phyloP scores from a whole-genome alignment of 1,139 yeast species.

The Debaryomyces subglobosus region DNA sequence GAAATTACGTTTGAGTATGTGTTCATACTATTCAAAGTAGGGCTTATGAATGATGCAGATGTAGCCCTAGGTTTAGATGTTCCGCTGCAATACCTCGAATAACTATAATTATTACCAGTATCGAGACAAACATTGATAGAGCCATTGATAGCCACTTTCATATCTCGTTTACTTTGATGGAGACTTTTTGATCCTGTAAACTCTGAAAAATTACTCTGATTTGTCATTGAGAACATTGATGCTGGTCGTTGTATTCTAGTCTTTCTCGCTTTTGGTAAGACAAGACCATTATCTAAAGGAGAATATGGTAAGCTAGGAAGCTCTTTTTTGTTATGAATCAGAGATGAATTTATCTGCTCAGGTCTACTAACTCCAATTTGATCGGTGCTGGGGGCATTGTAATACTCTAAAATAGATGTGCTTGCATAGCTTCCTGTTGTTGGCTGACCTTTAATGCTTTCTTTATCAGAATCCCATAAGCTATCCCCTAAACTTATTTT shows the following conservation, averaged over 20 bases:
- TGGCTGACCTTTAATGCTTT: background rate
- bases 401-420: background rate
- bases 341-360: background rate
- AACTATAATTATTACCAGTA: conserved; percentile 32
- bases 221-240: background rate
- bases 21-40: background rate
- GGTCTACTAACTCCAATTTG: background rate
- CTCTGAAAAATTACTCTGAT: background rate
- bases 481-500: conserved; percentile 1
- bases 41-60: background rate
- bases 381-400: background rate
- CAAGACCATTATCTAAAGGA: background rate
- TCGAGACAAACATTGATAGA: conserved; percentile 41
- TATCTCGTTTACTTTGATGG: conserved; percentile 19
- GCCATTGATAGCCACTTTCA: conserved; percentile 27
- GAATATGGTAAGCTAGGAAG: conserved; percentile 1
- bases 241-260: background rate
- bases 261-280: background rate
- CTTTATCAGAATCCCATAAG: conserved; percentile 5
- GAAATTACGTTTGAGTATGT: conserved; percentile 14
- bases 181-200: conserved; percentile 13
- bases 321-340: background rate
- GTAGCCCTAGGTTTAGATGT: background rate
- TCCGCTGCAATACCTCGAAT: conserved; percentile 30
- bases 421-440: background rate